Evolutionary conservation across 75 land plant species (phyloP).

Genomic region (Sequoiadendron giganteum): DNA sequence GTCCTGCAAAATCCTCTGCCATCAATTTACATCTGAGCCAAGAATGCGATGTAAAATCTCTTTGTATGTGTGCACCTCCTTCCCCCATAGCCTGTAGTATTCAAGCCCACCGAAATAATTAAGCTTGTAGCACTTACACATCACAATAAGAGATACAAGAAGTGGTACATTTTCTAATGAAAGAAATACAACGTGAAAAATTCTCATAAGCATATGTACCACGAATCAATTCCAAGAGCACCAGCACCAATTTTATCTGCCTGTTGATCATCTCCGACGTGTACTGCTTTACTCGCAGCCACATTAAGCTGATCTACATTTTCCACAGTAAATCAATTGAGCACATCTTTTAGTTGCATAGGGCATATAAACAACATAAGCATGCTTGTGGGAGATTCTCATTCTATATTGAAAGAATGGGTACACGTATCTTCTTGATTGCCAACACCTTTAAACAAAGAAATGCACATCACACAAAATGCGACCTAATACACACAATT

Average conservation of each 20-base stretch:
- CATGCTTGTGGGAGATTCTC: not conserved
- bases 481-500: not conserved
- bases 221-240: slow-evolving; percentile 82
- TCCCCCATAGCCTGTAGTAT: slow-evolving; percentile 60
- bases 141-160: not conserved
- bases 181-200: not conserved
- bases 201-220: slow-evolving; percentile 32
- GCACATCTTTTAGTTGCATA: not conserved
- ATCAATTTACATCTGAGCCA: slow-evolving; percentile 7
- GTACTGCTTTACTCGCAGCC: slow-evolving; percentile 61
- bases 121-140: not conserved
- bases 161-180: not conserved
- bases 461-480: not conserved
- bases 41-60: slow-evolving; percentile 44
- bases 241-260: slow-evolving; percentile 83
- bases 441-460: not conserved
- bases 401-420: not conserved
- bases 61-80: slow-evolving; percentile 51
- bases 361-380: not conserved
- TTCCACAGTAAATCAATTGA: not conserved
- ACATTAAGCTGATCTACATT: slow-evolving; percentile 57
- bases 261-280: slow-evolving; percentile 80
- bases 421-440: not conserved
- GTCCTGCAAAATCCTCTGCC: not conserved
- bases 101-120: not conserved